Evolutionary conservation across 2,329 filamentous ascomycete species (phyloP), one percentile per base, ranked within the genome.

Genomic region (Atkinsonella hypoxylon): DNA sequence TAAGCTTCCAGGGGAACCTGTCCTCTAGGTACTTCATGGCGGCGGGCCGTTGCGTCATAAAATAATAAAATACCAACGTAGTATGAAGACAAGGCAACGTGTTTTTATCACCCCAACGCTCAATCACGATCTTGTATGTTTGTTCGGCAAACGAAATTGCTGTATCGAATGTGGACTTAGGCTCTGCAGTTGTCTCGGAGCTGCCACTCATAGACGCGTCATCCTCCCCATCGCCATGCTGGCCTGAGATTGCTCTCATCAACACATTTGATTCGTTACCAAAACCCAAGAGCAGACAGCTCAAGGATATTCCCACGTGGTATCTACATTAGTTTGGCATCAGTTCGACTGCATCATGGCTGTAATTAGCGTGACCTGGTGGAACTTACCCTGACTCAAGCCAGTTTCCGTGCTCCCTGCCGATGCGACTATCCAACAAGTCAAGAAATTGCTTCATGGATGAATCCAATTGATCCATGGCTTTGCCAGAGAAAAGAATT

Each of bases 1-100:
- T 63, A 2, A 64, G 59, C 32, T 70, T 66, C 81, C 81, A 85
- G 0, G 79, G 78, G 30, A 77, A 67, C 0, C 64, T 59, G 1
- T 56, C 53, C 41, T 75, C 48, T 26, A 54, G 10, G 22, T 52
- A 41, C 15, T 46, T 38, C 45, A 47, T 50, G 8, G 50, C 50
- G 3, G n/a, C 40, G 2, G 47, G 49, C 18, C 45, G 49, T 12
- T 47, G 22, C 1, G 68, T 65, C 45, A 81, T 61, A 26, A 73
- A 68, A 2, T 65, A 58, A 8, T 87, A 60, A 56, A 85, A 86
- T 0, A 78, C 74, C 26, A 88, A 66, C 4, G 76, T 73, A 0
- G 79, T 73, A 55, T 87, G 82, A 0, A 85, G 58, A 58, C 79
- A 85, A 0, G 82, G 75, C 1, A 85, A 67, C 2, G 79, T 74